Evolutionary conservation across 129 eudicot genomes (phyloP).

Genomic region (Centrapalus pauciflorus): DNA sequence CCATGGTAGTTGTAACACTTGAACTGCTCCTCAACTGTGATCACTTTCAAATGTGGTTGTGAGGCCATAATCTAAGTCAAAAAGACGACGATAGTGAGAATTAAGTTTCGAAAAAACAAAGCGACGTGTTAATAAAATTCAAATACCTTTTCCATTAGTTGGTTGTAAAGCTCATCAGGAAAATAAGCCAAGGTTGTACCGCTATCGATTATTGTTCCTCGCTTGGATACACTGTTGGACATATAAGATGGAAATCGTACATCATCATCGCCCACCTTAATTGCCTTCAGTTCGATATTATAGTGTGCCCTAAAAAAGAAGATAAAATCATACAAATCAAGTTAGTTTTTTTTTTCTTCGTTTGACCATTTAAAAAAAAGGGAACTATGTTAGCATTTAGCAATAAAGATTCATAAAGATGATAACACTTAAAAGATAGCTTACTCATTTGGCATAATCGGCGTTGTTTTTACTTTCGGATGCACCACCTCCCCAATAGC

Average conservation of each 20-base stretch:
- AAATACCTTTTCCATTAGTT: constrained; percentile 46
- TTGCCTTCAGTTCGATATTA: constrained; percentile 56
- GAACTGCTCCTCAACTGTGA: constrained; percentile 49
- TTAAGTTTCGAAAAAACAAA: neutral
- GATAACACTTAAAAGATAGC: neutral
- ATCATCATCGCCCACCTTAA: constrained; percentile 67
- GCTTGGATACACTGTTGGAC: constrained; percentile 35
- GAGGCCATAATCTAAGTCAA: constrained; percentile 43
- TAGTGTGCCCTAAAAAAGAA: constrained; percentile 63
- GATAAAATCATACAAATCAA: constrained; percentile 20
- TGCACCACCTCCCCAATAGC: constrained; percentile 85
- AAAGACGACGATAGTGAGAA: neutral
- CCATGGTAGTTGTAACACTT: constrained; percentile 44
- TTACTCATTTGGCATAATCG: constrained; percentile 53
- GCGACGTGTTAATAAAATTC: neutral
- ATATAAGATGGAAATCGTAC: constrained; percentile 40
- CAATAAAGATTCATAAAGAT: neutral
- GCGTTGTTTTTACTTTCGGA: constrained; percentile 71
- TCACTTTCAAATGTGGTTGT: constrained; percentile 42
- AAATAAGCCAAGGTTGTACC: constrained; percentile 96
- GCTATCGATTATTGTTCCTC: constrained; percentile 78
- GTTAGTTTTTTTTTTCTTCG: constrained; percentile 8
- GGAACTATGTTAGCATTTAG: neutral
- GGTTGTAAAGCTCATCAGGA: constrained; percentile 52
- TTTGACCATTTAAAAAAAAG: neutral